Base-by-base conservation (phyloP, 257 asterid genomes). In the Penstemon barbatus region DNA sequence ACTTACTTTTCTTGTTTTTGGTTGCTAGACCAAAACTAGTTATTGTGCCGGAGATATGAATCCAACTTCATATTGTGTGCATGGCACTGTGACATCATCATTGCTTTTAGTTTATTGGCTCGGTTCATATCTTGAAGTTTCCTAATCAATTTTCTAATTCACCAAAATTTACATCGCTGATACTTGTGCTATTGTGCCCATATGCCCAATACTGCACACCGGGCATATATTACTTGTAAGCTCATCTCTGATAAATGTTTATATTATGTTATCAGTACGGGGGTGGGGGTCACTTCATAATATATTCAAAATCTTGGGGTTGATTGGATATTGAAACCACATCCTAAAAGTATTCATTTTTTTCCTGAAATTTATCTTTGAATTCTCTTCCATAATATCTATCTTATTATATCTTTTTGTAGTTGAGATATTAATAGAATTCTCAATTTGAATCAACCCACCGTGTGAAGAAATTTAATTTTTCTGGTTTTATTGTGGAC, bases 401-500 rank as follows among this genome's bases (percentile, higher is more conserved):
- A 25, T 25, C 33, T 25, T 25, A 25, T 25, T 25, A 25, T 25
- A 48, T 66, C 51, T 56, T 8, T 15, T 61, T 40, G 11, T 61
- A 33, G 33, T 60, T 55, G 48, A 44, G 58, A 48, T 60, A 50
- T 36, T 66, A 63, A 49, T 57, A 52, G 38, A 57, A 41, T 42
- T 52, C 13, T 49, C 68, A 4, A 62, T 50, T 56, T 49, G 19
- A 54, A 54, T 65, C 75, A 25, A 58, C 60, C 7, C n/a, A 49
- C 65, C 38, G 54, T 61, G 60, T 60, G 41, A 52, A 33, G 73
- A 60, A 33, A 65, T 37, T 64, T 72, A 68, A 52, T 40, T 13
- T 55, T 57, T 65, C 52, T 62, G 56, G 11, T 43, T 72, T 66
- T 74, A 57, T 74, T 68, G 51, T 63, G 61, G 69, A 61, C 57